Conservation (phyloP, 1,284 basidiomycete species). For the Phellopilus nigrolimitatus region DNA sequence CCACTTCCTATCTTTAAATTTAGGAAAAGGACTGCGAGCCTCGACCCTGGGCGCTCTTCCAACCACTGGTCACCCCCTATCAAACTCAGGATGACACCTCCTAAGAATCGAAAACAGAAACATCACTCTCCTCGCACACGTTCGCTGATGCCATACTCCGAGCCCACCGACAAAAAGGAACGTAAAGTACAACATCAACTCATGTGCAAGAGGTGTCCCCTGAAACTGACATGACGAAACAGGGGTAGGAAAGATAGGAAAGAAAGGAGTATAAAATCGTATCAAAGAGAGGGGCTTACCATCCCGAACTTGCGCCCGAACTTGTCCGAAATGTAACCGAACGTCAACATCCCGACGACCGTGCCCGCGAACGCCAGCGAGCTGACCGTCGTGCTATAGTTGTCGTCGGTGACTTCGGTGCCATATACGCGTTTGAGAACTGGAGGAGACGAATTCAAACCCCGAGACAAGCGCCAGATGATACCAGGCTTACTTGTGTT, state of each 20-base stretch:
- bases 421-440: conserved; percentile 69
- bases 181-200: background rate
- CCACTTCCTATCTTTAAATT: no score
- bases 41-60: no score
- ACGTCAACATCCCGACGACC: conserved; percentile 74
- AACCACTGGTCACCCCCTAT: no score
- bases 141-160: background rate
- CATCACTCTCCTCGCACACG: no score
- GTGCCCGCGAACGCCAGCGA: conserved; percentile 81
- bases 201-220: no score
- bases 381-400: conserved; percentile 58
- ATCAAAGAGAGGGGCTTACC: conserved; percentile 42
- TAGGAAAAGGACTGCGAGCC: no score
- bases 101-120: no score
- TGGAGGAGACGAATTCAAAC: conserved; percentile 26
- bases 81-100: no score
- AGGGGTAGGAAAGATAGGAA: background rate
- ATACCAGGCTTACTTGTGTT: conserved; percentile 49
- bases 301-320: conserved; percentile 87
- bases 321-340: conserved; percentile 81
- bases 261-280: background rate
- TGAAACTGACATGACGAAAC: background rate
- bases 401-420: conserved; percentile 40
- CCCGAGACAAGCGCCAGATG: background rate
- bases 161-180: no score